Base-by-base conservation (phyloP, 768 basidiomycete species). In the Pholiota microspora region DNA sequence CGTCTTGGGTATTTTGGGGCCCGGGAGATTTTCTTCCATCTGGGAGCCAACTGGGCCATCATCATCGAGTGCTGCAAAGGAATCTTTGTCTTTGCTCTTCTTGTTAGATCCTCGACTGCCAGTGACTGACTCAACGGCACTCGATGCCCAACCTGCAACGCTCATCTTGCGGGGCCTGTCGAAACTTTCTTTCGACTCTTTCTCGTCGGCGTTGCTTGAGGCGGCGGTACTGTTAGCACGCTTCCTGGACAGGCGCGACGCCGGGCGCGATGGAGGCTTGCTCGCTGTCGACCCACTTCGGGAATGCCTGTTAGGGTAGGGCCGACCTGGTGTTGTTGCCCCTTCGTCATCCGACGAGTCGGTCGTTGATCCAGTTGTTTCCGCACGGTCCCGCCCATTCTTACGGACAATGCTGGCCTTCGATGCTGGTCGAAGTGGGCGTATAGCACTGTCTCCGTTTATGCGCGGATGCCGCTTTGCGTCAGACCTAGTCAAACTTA, bases 131-230 rank as follows among this genome's bases (percentile, higher is more conserved):
- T 73, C 82, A 9, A 88, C 81, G 31, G 85, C 86, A 66, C 67
- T 84, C 48, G 82, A 81, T 12, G 86, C 86, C 86, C 89, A 90
- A 5, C 81, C 83, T 2, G 81, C 73, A 16, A 86, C 74, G 53
- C 72, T 79, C 63, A 73, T 72, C 62, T 76, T 77, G 55, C 69
- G 72, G 16, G 67, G 32, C 57, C 76, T 77, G 15, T 70, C 69
- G 28, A 70, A 64, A 27, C 71, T 69, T 2, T 71, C 73, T 53
- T 71, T 71, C 5, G 68, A 71, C 46, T 74, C 73, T 35, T 67
- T 59, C 12, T 59, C 55, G 35, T 57, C 44, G 36, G 46, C 58
- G 42, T 57, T n/a, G 46, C 45, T n/a, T 10, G 57, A 59, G 4
- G 79, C 76, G 12, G 71, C 74, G 1, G 63, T 73, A 59, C 87